phyloP scores from a whole-genome alignment of 2,329 filamentous ascomycete species.

The Coniochaeta pulveracea region DNA sequence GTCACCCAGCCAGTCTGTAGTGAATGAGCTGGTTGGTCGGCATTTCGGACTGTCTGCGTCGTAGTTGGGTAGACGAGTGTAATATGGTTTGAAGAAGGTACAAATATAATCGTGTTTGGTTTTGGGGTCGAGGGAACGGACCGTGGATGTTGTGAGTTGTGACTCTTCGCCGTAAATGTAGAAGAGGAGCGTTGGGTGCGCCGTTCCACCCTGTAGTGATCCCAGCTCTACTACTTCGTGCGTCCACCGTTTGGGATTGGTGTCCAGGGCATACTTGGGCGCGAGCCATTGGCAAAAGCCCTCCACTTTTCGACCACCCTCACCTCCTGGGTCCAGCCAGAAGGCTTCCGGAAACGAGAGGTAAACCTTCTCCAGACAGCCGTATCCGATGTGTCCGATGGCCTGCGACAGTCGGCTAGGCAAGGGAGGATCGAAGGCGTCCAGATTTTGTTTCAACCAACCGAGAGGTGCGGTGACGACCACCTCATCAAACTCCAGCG shows the following conservation, averaged over 20 bases:
- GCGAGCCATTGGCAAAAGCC: slow-evolving; percentile 69
- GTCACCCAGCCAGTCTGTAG: slow-evolving; percentile 71
- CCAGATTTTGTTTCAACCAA: slow-evolving; percentile 50
- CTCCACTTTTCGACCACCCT: slow-evolving; percentile 32
- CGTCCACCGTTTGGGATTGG: slow-evolving; percentile 56
- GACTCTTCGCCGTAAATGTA: slow-evolving; percentile 61
- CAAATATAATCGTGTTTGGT: slow-evolving; percentile 41
- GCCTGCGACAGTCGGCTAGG: slow-evolving; percentile 45
- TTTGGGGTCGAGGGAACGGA: slow-evolving; percentile 28
- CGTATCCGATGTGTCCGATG: slow-evolving; percentile 56
- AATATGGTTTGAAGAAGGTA: slow-evolving; percentile 68
- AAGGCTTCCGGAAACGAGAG: slow-evolving; percentile 66
- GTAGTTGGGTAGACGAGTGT: slow-evolving; percentile 63
- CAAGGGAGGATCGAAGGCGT: slow-evolving; percentile 48
- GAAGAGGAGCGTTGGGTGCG: slow-evolving; percentile 78
- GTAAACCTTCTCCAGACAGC: slow-evolving; percentile 59
- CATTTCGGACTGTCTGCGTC: slow-evolving; percentile 40
- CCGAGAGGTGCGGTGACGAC: slow-evolving; percentile 59
- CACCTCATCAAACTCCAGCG: slow-evolving; percentile 51
- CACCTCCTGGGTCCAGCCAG: slow-evolving; percentile 43
- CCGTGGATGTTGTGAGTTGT: slow-evolving; percentile 34
- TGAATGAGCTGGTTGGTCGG: slow-evolving; percentile 48
- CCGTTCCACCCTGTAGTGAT: slow-evolving; percentile 41
- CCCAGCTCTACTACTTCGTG: slow-evolving; percentile 71
- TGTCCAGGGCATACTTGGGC: slow-evolving; percentile 52